Evolutionary conservation across 202 grass and related monocot species (phyloP), one percentile per base, ranked within the genome.

Genomic region (Cymbopogon flexuosus): DNA sequence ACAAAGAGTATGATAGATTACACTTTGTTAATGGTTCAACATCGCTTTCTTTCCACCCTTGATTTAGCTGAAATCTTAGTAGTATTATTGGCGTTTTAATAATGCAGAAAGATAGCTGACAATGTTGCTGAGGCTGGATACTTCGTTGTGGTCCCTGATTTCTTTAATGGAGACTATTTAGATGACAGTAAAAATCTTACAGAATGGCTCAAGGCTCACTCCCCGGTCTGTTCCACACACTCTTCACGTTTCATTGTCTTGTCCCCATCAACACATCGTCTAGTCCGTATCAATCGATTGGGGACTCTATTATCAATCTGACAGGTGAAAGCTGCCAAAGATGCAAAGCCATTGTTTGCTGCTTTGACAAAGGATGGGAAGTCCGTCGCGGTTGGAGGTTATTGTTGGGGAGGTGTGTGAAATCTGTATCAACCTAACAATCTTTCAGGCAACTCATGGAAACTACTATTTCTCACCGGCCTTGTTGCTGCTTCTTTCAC

Each of bases 101-200:
- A 22, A 83, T 36, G 7, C 65, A 84, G 86, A 47, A 51, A 84
- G 58, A 75, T 88, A 35, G 81, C 86, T 10, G 81, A 88, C 24
- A 69, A 79, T 21, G 70, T 84, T 62, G 75, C 37, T 2, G 23
- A 84, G 23, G 62, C 75, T 0, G 86, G 86, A 62, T 88, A 88
- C 34, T 80, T 69, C 0, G 86, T 84, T 9, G 16, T 88, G 52
- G 86, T 88, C 41, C 81, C 86, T 0, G 86, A 88, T 43, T 80
- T 88, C 23, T 84, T 88, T 23, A 4, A 63, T 8, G 81, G 86
- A 29, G 52, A 80, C 8, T 82, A 77, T 63, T 75, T 15, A 36
- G 62, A 40, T 57, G 15, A 1, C 2, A 71, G 4, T 6, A 10
- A 51, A 29, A 84, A 80, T 52, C 0, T 51, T 29, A 5, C 81